Evolutionary conservation across 1,284 basidiomycete genomes (phyloP).

Genomic region (Neotropicomus parvogracilis): DNA sequence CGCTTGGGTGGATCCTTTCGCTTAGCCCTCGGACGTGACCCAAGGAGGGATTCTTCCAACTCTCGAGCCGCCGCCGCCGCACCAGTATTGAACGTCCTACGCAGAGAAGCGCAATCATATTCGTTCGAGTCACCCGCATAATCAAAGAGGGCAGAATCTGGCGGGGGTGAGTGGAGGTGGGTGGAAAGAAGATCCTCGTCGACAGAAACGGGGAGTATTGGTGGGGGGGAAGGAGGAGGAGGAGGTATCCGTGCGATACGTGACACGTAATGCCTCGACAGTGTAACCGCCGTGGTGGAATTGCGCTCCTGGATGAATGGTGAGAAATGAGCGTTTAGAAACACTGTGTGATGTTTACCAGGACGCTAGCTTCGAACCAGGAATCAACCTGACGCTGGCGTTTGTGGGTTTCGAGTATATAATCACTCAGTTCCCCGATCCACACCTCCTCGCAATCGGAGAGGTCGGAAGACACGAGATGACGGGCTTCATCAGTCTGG

Average conservation of each 20-base stretch:
- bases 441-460: conserved; percentile 76
- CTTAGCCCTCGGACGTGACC: conserved; percentile 30
- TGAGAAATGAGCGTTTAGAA: conserved; percentile 7
- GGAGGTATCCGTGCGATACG: conserved; percentile 61
- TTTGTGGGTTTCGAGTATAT: conserved; percentile 66
- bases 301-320: conserved; percentile 56
- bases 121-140: conserved; percentile 26
- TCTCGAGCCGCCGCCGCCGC: conserved; percentile 43
- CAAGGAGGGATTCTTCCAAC: conserved; percentile 41
- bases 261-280: conserved; percentile 63
- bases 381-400: conserved; percentile 66
- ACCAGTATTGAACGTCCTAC: conserved; percentile 24
- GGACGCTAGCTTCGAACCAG: conserved; percentile 62
- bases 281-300: conserved; percentile 51
- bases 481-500: conserved; percentile 46
- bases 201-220: conserved; percentile 31
- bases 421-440: conserved; percentile 62
- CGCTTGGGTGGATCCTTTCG: conserved; percentile 47
- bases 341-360: conserved; percentile 42
- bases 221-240: conserved; percentile 46
- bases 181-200: conserved; percentile 41
- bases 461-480: conserved; percentile 64
- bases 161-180: conserved; percentile 36
- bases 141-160: conserved; percentile 30
- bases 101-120: conserved; percentile 28